Base-by-base conservation (phyloP, 495 filamentous ascomycete genomes). In the Podospora fimiseda region DNA sequence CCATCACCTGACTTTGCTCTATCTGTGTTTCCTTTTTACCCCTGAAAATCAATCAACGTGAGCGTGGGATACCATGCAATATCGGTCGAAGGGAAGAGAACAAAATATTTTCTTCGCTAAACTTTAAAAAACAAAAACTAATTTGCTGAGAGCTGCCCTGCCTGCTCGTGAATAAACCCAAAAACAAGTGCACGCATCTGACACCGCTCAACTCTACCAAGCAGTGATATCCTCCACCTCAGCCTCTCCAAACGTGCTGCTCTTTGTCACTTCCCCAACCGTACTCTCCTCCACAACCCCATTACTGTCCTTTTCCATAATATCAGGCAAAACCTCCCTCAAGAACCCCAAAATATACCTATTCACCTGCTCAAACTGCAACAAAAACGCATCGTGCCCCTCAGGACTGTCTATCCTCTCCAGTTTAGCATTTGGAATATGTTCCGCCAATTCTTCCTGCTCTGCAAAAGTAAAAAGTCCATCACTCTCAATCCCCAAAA, bases 361-460 rank as follows among this genome's bases (percentile, higher is more conserved):
- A 67, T 98, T 98, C 52, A 97, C 93, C 73, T 97, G 92, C 71
- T 95, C 87, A 60, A 98, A 98, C 66, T 97, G 90, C 48, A 98
- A 72, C 56, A 98, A 72, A 68, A 98, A 98, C 1, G 93, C 93
- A 66, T 98, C 93, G 59, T 98, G 93, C 8, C 93, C 93, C 65
- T 98, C 93, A 2, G 89, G 86, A 55, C 85, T 90, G 59, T 96
- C 89, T 44, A 98, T 98, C 27, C 80, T 87, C 64, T 89, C 80
- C 21, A 98, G 70, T 21, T 83, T 74, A 0, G 86, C 84, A 55
- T 91, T 73, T 1, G 86, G 85, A 55, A 98, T 95, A 33, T 84
- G 83, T 11, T 82, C 81, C 1, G 91, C 93, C 33, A 98, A 67
- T 65, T 96, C 89, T 64, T 95, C 76, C 72, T 98, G 93, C 68